A percentile compares a stretch with the other conserved stretches of the same genome.
phyloP scores from a whole-genome alignment of 352 stramenopile genomes.

The Globisporangium irregulare region DNA sequence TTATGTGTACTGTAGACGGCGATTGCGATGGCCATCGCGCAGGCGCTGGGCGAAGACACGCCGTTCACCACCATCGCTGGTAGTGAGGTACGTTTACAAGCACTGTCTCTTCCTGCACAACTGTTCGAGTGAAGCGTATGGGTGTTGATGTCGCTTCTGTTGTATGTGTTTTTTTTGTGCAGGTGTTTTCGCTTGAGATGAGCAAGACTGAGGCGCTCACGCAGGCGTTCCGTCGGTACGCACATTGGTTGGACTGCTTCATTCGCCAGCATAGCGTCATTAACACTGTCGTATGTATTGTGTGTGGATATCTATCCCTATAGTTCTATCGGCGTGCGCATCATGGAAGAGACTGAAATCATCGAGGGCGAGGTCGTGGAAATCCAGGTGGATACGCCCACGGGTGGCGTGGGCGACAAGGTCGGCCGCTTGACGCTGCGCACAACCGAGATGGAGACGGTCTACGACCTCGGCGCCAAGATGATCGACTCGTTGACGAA shows the following conservation, averaged over 20 bases:
- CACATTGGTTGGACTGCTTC: neutral
- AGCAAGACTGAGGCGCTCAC: slow-evolving; percentile 99
- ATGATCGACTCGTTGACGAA: slow-evolving; percentile 99
- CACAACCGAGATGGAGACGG: slow-evolving; percentile 99
- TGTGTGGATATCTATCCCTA: neutral
- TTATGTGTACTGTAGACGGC: slow-evolving; percentile 73
- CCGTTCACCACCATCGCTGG: slow-evolving; percentile 98
- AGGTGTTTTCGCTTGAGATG: slow-evolving; percentile 99
- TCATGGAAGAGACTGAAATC: slow-evolving; percentile 99
- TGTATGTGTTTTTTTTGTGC: neutral
- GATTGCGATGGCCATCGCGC: slow-evolving; percentile 97
- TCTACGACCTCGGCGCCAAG: slow-evolving; percentile 99
- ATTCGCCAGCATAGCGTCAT: neutral
- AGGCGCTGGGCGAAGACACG: slow-evolving; percentile 97
- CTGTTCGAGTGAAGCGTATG: neutral
- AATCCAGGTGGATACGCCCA: slow-evolving; percentile 96
- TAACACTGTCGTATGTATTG: neutral
- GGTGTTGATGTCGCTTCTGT: neutral
- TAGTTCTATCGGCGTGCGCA: slow-evolving; percentile 94
- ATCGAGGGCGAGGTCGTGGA: slow-evolving; percentile 99
- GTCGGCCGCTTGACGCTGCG: slow-evolving; percentile 95
- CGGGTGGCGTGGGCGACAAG: slow-evolving; percentile 70
- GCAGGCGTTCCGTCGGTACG: slow-evolving; percentile 91
- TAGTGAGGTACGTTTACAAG: slow-evolving; percentile 66
- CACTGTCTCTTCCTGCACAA: neutral